Percentiles rank a stretch among this genome's conserved stretches.
Conservation (phyloP, 345 rosid genomes). For the Clarkia xantiana region DNA sequence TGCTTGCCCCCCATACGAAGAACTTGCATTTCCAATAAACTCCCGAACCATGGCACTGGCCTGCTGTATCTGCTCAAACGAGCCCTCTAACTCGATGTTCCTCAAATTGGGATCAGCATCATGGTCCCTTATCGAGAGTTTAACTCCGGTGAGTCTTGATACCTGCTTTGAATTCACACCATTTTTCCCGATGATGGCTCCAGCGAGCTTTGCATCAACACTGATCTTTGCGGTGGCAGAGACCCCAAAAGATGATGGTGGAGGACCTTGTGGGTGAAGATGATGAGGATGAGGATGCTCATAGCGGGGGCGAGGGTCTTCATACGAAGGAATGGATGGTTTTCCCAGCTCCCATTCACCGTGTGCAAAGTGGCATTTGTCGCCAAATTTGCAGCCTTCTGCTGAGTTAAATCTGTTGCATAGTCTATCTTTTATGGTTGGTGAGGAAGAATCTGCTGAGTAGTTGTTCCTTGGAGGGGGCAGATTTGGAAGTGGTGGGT, state of each 20-base stretch:
- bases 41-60: constrained; percentile 93
- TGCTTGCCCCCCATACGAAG: constrained; percentile 26
- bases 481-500: constrained; percentile 30
- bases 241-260: constrained; percentile 73
- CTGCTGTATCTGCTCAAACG: constrained; percentile 89
- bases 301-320: constrained; percentile 40
- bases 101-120: constrained; percentile 64
- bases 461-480: constrained; percentile 41
- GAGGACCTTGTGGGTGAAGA: constrained; percentile 22
- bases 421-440: constrained; percentile 45
- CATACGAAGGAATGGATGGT: constrained; percentile 37
- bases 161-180: constrained; percentile 93
- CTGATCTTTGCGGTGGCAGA: constrained; percentile 88
- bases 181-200: constrained; percentile 86
- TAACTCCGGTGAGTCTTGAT: constrained; percentile 72
- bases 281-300: constrained; percentile 28
- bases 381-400: constrained; percentile 82
- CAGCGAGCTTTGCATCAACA: constrained; percentile 80
- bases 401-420: constrained; percentile 59
- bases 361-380: constrained; percentile 70
- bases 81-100: constrained; percentile 93
- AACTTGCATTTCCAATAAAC: constrained; percentile 56
- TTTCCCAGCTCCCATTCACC: constrained; percentile 81
- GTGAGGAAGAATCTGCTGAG: constrained; percentile 42
- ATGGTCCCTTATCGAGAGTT: constrained; percentile 77